Evolutionary conservation across 768 basidiomycete species (phyloP).

Genomic region (Pleurotus pulmonarius): DNA sequence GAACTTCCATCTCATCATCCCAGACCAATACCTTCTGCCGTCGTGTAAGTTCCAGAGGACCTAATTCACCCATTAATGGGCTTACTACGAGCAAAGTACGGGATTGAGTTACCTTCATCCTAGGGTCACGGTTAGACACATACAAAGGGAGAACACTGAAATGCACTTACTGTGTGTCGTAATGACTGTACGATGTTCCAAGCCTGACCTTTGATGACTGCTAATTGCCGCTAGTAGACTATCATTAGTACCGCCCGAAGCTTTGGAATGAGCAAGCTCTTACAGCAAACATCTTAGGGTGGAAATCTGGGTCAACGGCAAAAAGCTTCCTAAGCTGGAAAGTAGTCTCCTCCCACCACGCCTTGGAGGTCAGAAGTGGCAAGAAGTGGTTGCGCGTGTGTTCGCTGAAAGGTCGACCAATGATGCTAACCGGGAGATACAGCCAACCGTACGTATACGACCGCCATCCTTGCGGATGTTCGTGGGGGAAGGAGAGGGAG

Average conservation of each 20-base stretch:
- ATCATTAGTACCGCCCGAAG: not conserved
- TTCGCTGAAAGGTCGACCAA: constrained; percentile 83
- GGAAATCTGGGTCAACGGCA: constrained; percentile 80
- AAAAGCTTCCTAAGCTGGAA: constrained; percentile 74
- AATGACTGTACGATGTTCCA: constrained; percentile 88
- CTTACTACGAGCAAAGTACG: no score
- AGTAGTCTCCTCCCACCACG: constrained; percentile 90
- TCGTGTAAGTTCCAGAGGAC: constrained; percentile 89
- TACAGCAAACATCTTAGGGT: constrained; percentile 86
- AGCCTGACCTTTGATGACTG: constrained; percentile 91
- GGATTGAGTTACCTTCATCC: constrained; percentile 61
- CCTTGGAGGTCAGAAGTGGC: constrained; percentile 74
- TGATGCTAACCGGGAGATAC: constrained; percentile 79
- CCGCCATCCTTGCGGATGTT: constrained; percentile 77
- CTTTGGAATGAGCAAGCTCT: constrained; percentile 16
- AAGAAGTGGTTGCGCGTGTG: constrained; percentile 80
- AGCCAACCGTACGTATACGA: constrained; percentile 89
- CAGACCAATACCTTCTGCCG: constrained; percentile 77
- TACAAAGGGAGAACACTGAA: not conserved
- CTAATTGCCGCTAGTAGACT: constrained; percentile 64
- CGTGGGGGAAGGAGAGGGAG: constrained; percentile 87
- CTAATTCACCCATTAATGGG: constrained; percentile 29
- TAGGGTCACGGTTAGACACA: constrained; percentile 21
- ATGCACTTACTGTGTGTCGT: constrained; percentile 60
- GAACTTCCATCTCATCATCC: constrained; percentile 80